Conservation (phyloP, 1,284 basidiomycete species). For the Termitomyces sp. region DNA sequence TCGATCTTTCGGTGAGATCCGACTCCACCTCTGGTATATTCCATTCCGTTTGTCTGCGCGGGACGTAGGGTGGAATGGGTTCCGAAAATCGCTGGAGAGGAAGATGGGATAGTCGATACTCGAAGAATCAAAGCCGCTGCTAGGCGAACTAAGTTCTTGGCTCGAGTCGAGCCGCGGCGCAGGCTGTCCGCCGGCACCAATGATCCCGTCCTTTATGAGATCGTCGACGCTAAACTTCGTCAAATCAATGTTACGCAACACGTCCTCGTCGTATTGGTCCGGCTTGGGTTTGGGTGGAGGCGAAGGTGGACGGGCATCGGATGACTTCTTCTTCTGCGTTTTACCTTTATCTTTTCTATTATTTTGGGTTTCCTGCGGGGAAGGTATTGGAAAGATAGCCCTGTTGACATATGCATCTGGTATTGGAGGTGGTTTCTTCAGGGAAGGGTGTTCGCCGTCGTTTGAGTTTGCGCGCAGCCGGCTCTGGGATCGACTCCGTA, state of each 20-base stretch:
- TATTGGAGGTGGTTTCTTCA: constrained; percentile 27
- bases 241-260: constrained; percentile 19
- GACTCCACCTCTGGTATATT: background rate
- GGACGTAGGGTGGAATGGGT: constrained; percentile 40
- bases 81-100: constrained; percentile 34
- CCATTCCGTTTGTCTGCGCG: constrained; percentile 20
- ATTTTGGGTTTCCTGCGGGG: constrained; percentile 6
- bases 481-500: constrained; percentile 27
- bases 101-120: constrained; percentile 29
- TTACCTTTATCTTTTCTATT: background rate
- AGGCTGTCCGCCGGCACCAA: constrained; percentile 44
- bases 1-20: constrained; percentile 38
- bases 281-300: constrained; percentile 27
- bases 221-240: constrained; percentile 49
- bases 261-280: constrained; percentile 21
- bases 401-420: constrained; percentile 14
- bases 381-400: constrained; percentile 2
- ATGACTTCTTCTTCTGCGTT: constrained; percentile 18
- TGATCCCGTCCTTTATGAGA: constrained; percentile 71
- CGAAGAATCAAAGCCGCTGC: constrained; percentile 32
- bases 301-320: constrained; percentile 19
- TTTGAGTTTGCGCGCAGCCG: constrained; percentile 24
- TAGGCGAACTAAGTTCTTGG: constrained; percentile 35
- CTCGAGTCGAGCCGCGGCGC: constrained; percentile 13
- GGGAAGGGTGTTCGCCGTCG: constrained; percentile 28